phyloP scores from a whole-genome alignment of 2,329 filamentous ascomycete species.

The Penicillium sp. region DNA sequence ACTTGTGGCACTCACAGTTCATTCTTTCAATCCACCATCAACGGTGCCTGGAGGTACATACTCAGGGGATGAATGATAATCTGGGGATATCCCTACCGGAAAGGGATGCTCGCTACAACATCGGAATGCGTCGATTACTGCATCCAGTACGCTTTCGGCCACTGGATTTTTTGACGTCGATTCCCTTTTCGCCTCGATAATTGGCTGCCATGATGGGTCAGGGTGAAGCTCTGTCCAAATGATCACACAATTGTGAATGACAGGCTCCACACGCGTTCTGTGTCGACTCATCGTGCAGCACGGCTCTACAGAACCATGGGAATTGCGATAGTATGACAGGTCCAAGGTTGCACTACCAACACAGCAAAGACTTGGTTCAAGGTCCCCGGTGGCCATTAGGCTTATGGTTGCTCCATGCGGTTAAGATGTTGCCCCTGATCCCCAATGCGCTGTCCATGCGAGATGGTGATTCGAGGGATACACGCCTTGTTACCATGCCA shows the following conservation, averaged over 20 bases:
- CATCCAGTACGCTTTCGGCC: slow-evolving; percentile 5
- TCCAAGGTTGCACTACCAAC: slow-evolving; percentile 12
- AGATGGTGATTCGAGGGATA: slow-evolving; percentile 14
- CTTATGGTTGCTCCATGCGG: slow-evolving; percentile 10
- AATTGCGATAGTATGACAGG: slow-evolving; percentile 7
- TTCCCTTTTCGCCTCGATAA: neutral
- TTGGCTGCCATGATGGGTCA: slow-evolving; percentile 1
- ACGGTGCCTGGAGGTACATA: too few relatives aligned
- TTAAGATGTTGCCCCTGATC: neutral
- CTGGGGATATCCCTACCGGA: slow-evolving; percentile 2
- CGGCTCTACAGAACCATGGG: slow-evolving; percentile 14
- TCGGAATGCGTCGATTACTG: slow-evolving; percentile 13
- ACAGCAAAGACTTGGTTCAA: slow-evolving; percentile 2
- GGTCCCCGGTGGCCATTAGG: neutral
- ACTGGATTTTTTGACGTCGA: neutral
- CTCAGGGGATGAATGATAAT: too few relatives aligned
- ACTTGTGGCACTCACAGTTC: too few relatives aligned
- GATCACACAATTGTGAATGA: slow-evolving; percentile 10
- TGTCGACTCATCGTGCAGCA: slow-evolving; percentile 11
- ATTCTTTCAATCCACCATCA: too few relatives aligned
- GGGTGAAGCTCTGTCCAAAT: neutral
- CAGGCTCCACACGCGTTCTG: slow-evolving; percentile 17
- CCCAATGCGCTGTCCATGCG: slow-evolving; percentile 8
- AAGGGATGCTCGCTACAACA: slow-evolving; percentile 6
- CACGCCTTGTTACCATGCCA: slow-evolving; percentile 25